Evolutionary conservation across 176 grass and related monocot species (phyloP), one percentile per base, ranked within the genome.

Genomic region (Oryza glaberrima): DNA sequence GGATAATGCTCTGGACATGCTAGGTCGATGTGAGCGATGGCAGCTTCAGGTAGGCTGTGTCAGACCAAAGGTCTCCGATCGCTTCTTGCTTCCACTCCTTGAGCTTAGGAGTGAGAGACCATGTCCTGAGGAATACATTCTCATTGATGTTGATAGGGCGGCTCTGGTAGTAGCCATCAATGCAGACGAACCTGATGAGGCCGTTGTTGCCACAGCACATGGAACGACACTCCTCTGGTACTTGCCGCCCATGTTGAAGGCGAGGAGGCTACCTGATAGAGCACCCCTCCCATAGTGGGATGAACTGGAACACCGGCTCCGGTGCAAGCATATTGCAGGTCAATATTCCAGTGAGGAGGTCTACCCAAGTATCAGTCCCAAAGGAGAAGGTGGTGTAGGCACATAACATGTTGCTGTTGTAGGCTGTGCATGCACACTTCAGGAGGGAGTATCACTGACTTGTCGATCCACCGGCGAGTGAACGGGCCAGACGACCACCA

Each of bases 111-210:
- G 6, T 19, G 13, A 76, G 63, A n/a, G 82, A 76, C 82, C 82
- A 84, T 61, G 46, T 38, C 30, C 7, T 63, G 13, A 74, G 45
- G 4, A 2, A 26, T 16, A 77, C 3, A 8, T 77, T 1, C 0
- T 13, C 0, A 11, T 32, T 43, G 41, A 0, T 11, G 8, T 46
- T 10, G 44, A 10, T 11, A 11, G 8, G 2, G 2, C 3, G 16
- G 7, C 10, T 4, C 45, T 75, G 28, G 11, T 35, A 44, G n/a
- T 12, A 47, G 67, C 83, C 83, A 5, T 64, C 75, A 11, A 79
- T 26, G 67, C 67, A 11, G 25, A 85, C 40, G 26, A 85, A 14
- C 28, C 64, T 79, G 83, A 85, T 78, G 67, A 4, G 8, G 51
- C 67, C 75, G 6, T 19, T 52, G 0, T 78, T 46, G 8, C 44